Conservation (phyloP, 2,329 filamentous ascomycete genomes). For the Nakataea oryzae region DNA sequence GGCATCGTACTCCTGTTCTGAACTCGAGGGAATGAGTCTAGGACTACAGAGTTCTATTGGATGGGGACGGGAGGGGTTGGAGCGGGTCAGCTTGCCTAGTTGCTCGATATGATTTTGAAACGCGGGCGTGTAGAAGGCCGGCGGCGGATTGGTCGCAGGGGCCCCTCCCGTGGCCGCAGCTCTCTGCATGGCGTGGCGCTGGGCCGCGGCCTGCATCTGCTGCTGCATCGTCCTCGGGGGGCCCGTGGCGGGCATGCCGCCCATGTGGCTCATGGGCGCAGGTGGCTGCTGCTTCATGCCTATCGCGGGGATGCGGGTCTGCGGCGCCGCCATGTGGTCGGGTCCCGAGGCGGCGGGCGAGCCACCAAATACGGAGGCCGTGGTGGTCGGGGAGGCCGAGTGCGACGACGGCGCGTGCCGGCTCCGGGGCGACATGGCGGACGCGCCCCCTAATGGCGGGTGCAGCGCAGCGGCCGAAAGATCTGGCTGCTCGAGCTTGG, state of each 20-base stretch:
- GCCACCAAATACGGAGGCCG: slow-evolving; percentile 28
- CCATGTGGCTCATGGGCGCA: slow-evolving; percentile 14
- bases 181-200: slow-evolving; percentile 10
- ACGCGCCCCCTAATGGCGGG: slow-evolving; percentile 37
- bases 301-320: slow-evolving; percentile 22
- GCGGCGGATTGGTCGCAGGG: slow-evolving; percentile 6
- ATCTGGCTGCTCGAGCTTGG: slow-evolving; percentile 52
- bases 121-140: slow-evolving; percentile 63
- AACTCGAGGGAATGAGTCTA: slow-evolving; percentile 55
- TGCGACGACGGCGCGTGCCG: slow-evolving; percentile 80
- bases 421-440: slow-evolving; percentile 55
- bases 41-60: slow-evolving; percentile 52
- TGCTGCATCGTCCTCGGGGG: slow-evolving; percentile 14
- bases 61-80: slow-evolving; percentile 21
- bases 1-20: slow-evolving; percentile 96
- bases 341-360: slow-evolving; percentile 34
- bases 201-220: slow-evolving; percentile 22
- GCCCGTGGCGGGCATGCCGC: slow-evolving; percentile 7
- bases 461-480: slow-evolving; percentile 27
- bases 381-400: slow-evolving; percentile 43
- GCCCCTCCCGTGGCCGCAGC: slow-evolving; percentile 2
- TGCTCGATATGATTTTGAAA: slow-evolving; percentile 95
- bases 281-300: slow-evolving; percentile 27
- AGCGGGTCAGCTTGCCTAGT: slow-evolving; percentile 67
- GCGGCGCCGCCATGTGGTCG: slow-evolving; percentile 23